These are phyloP conservation scores for Cydonia oblonga DNA, from an alignment of 331 rosid species.

Conservation along the genomic window DNA sequence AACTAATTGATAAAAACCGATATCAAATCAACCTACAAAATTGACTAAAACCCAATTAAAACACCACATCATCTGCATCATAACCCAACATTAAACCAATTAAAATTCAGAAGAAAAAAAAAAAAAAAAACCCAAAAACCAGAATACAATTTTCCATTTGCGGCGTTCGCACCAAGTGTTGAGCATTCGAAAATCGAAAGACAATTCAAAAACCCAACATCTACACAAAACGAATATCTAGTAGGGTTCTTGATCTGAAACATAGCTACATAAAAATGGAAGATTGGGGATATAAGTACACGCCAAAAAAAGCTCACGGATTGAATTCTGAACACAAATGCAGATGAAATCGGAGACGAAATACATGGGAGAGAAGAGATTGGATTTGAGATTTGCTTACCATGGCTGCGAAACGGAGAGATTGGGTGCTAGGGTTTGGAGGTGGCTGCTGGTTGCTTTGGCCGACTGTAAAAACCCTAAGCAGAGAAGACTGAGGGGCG, in stretches of 20 bases:
- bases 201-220: background rate
- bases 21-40: background rate
- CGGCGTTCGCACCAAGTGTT: background rate
- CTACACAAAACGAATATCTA: background rate
- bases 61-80: background rate
- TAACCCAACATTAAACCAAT: background rate
- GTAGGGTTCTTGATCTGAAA: background rate
- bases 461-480: constrained; percentile 6
- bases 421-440: constrained; percentile 1
- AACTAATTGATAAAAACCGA: background rate
- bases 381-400: constrained; percentile 7
- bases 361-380: background rate
- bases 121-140: background rate
- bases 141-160: background rate
- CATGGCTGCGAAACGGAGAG: constrained; percentile 19
- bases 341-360: background rate
- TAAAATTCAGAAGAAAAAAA: background rate
- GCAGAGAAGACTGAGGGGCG: background rate
- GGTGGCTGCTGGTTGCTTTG: background rate
- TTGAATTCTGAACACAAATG: background rate
- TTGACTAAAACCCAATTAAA: background rate
- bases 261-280: background rate
- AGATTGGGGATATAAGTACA: background rate
- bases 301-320: background rate
- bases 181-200: background rate